Conservation (phyloP, 208 protist genomes). For the Acanthamoeba castellanii region DNA sequence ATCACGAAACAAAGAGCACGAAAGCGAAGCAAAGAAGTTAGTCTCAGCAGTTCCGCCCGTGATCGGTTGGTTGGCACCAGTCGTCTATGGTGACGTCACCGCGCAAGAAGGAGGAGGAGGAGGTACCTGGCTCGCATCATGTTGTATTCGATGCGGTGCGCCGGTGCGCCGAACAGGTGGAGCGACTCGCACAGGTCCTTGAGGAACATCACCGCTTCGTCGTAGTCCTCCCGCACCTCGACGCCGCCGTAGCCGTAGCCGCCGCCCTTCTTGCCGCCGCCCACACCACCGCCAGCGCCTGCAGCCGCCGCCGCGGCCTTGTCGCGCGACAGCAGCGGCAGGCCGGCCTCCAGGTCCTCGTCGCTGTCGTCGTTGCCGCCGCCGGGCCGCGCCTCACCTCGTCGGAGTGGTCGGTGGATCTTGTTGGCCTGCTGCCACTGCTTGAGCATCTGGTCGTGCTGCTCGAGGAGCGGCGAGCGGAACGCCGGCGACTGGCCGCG, state of each 20-base stretch:
- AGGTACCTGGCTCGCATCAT: conserved; percentile 24
- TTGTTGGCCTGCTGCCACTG: neutral
- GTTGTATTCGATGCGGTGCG: conserved; percentile 15
- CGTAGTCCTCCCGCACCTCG: neutral
- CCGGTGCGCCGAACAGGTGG: neutral
- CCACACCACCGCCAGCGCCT: neutral
- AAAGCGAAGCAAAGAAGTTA: too few species aligned
- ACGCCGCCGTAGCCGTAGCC: neutral
- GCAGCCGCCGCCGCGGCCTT: neutral
- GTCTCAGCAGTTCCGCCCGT: neutral
- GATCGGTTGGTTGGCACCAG: neutral
- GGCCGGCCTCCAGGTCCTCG: conserved; percentile 16
- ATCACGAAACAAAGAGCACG: too few species aligned
- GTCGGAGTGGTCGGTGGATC: neutral
- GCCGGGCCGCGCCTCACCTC: neutral
- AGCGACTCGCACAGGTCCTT: conserved; percentile 29
- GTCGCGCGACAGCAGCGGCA: conserved; percentile 11
- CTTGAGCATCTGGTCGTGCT: conserved; percentile 9
- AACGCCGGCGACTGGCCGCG: neutral
- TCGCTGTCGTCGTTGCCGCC: neutral
- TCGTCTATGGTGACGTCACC: too few species aligned
- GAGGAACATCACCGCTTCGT: conserved; percentile 10
- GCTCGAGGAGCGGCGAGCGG: neutral
- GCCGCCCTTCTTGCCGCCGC: too few species aligned
- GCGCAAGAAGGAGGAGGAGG: neutral